Evolutionary conservation across 1,284 basidiomycete species (phyloP), one percentile per base, ranked within the genome.

Genomic region (Malassezia brasiliensis): DNA sequence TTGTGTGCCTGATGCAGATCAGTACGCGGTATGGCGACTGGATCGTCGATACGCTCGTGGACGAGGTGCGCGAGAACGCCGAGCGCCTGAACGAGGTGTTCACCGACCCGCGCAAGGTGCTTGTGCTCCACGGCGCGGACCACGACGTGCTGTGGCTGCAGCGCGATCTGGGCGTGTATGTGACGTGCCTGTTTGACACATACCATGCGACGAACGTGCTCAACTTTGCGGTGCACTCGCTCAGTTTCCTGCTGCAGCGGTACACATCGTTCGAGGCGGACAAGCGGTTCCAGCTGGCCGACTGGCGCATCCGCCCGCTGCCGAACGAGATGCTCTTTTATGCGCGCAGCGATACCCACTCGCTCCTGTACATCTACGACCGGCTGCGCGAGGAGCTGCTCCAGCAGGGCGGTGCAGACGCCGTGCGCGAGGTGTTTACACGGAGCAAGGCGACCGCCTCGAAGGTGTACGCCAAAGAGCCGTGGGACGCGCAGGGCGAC

Each of bases 101-200:
- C 63, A 85, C 88, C 1, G 80, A 96, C 74, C 86, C 90, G 0
- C 77, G 77, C 9, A 84, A 94, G 57, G 81, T 93, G 64, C 96
- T 96, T 79, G 88, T 74, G 30, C 59, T 72, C 14, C 93, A 98
- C 74, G 93, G 94, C 15, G 89, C 93, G 2, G 87, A 91, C 47
- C 88, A 85, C 61, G 93, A 98, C 74, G 84, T 98, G 20, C 78
- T 90, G 7, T 98, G 93, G 93, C 81, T 98, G 14, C 91, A 98
- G 75, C 87, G 90, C 74, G 87, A 98, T 73, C 90, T 96, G 72
- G 88, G 88, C 50, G 73, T 96, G 2, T 96, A 90, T 75, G 80
- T 96, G 45, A 90, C 98, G 59, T 88, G 90, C 60, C 77, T 98
- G 9, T 98, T 96, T 72, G 93, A 98, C 74, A 98, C 94, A 0